phyloP scores from a whole-genome alignment of 768 basidiomycete species.

The Trametopsis cervina region DNA sequence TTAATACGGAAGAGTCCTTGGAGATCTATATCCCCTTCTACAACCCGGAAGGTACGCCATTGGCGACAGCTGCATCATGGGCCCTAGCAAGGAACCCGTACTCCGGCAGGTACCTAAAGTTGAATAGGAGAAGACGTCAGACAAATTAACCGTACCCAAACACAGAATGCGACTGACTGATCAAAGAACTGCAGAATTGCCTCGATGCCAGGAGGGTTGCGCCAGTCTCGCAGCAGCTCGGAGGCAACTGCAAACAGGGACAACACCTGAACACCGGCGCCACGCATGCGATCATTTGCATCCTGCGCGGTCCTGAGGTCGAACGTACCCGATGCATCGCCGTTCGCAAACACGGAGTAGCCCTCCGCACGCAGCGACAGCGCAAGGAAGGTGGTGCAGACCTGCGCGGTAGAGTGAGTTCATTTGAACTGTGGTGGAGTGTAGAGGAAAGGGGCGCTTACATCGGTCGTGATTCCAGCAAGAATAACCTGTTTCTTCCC shows the following conservation, averaged over 20 bases:
- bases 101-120: conserved; percentile 10
- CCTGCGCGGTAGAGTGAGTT: conserved; percentile 20
- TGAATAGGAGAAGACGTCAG: not conserved
- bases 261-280: conserved; percentile 38
- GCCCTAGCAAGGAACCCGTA: conserved; percentile 14
- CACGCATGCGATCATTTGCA: conserved; percentile 44
- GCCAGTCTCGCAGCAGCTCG: conserved; percentile 48
- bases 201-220: conserved; percentile 33
- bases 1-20: too few relatives aligned
- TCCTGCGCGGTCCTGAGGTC: conserved; percentile 32
- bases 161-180: conserved; percentile 26
- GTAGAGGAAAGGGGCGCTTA: conserved; percentile 17
- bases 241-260: conserved; percentile 38
- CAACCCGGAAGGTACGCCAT: conserved; percentile 10
- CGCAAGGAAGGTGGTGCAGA: conserved; percentile 44
- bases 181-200: conserved; percentile 40
- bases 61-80: conserved; percentile 12
- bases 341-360: conserved; percentile 41
- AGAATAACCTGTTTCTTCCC: conserved; percentile 45
- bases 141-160: not conserved
- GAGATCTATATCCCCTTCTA: not conserved
- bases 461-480: conserved; percentile 43
- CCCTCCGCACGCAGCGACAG: conserved; percentile 39
- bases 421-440: not conserved
- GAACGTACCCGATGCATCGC: conserved; percentile 39